phyloP scores from a whole-genome alignment of 106 monocot genomes.

The Triglochin maritima region DNA sequence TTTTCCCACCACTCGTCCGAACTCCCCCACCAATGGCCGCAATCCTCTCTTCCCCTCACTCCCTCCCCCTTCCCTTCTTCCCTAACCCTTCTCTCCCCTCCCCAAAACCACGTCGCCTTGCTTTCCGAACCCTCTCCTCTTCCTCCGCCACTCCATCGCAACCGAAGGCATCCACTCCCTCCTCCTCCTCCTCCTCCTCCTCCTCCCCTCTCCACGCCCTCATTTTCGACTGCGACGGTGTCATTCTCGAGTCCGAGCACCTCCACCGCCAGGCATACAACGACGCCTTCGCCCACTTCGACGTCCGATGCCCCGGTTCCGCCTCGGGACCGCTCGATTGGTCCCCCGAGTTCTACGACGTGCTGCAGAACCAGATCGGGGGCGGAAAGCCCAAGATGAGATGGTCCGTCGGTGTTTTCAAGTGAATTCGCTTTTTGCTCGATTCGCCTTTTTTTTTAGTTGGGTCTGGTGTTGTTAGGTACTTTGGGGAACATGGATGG shows the following conservation, averaged over 20 bases:
- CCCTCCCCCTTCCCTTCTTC: too few relatives aligned
- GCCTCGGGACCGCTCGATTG: constrained; percentile 35
- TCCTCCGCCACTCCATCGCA: constrained; percentile 8
- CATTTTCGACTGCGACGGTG: constrained; percentile 97
- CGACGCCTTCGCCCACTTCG: constrained; percentile 83
- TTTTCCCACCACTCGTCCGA: too few relatives aligned
- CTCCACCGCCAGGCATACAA: constrained; percentile 98
- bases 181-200: constrained; percentile 32
- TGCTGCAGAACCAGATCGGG: constrained; percentile 84
- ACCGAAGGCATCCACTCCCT: constrained; percentile 13
- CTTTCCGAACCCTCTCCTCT: neutral
- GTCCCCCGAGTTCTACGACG: constrained; percentile 78
- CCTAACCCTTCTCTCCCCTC: too few relatives aligned
- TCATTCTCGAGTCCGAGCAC: constrained; percentile 96
- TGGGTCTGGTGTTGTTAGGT: constrained; percentile 31
- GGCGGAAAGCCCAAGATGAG: constrained; percentile 99
- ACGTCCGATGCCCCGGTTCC: constrained; percentile 57
- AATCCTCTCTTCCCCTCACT: neutral
- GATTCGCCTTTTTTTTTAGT: neutral
- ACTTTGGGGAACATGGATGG: constrained; percentile 90
- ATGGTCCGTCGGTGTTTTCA: constrained; percentile 37
- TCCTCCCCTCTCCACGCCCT: constrained; percentile 53
- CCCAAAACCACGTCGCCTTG: neutral
- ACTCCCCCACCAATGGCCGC: too few relatives aligned
- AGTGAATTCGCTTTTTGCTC: neutral